Evolutionary conservation across 2,329 filamentous ascomycete species (phyloP).

Genomic region (Decorospora gaudefroyi): DNA sequence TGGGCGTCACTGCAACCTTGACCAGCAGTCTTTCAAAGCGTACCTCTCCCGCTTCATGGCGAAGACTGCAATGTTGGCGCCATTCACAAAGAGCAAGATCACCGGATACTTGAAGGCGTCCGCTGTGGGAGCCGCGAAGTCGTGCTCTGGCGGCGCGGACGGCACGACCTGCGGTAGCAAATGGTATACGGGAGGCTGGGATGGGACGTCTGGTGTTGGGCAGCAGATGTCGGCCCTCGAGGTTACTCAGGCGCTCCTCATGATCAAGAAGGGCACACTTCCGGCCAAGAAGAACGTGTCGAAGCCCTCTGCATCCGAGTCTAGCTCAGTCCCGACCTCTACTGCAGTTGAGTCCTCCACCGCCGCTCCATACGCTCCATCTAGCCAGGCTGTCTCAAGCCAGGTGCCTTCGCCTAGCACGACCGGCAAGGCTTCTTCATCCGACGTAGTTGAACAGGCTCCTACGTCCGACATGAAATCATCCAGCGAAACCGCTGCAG

Average conservation of each 20-base stretch:
- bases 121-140: constrained; percentile 50
- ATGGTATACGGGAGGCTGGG: constrained; percentile 52
- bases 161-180: constrained; percentile 52
- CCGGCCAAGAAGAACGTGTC: constrained; percentile 35
- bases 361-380: constrained; percentile 4
- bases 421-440: constrained; percentile 3
- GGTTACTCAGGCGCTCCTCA: constrained; percentile 51
- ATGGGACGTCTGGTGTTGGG: constrained; percentile 50
- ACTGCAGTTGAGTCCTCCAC: background rate
- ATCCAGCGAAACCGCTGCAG: constrained; percentile 10
- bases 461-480: constrained; percentile 6
- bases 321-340: constrained; percentile 21
- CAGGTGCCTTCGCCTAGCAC: constrained; percentile 7
- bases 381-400: constrained; percentile 14
- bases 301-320: constrained; percentile 23
- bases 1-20: constrained; percentile 64
- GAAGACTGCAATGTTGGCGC: constrained; percentile 52
- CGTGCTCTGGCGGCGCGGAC: constrained; percentile 50
- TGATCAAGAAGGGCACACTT: constrained; percentile 38
- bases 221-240: constrained; percentile 54
- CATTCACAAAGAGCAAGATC: constrained; percentile 49
- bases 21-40: constrained; percentile 77
- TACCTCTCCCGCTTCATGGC: constrained; percentile 69
- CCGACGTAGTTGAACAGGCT: constrained; percentile 1
- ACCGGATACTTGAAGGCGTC: constrained; percentile 48